Conservation (phyloP, 2,329 filamentous ascomycete species). For the Talaromyces funiculosus region DNA sequence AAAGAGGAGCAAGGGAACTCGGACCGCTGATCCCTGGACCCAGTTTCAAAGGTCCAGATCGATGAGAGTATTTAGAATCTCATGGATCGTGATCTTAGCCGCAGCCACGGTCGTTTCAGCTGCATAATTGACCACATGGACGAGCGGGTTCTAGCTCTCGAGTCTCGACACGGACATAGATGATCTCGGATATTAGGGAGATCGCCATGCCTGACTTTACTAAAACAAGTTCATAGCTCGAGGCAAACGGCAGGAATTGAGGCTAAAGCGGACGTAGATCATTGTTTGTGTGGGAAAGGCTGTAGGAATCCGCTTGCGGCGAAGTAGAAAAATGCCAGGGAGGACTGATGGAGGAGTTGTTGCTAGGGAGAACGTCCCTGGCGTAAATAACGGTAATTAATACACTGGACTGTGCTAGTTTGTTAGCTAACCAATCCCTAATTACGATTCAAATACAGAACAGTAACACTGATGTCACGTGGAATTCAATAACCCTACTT, state of each 20-base stretch:
- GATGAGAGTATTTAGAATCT: not conserved
- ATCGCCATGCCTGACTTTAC: not conserved
- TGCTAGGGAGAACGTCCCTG: not conserved
- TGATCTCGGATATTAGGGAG: not conserved
- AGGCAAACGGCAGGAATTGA: not conserved
- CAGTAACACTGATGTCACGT: constrained; percentile 3
- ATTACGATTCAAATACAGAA: constrained; percentile 1
- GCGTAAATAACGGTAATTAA: not conserved
- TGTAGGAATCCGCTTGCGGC: constrained; percentile 1
- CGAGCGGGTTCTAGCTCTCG: not conserved
- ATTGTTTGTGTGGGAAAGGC: not conserved
- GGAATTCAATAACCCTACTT: constrained; percentile 2
- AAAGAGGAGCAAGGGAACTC: not conserved
- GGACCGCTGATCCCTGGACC: not conserved
- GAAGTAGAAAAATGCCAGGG: not conserved
- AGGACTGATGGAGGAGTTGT: not conserved
- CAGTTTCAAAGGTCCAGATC: not conserved
- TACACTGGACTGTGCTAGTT: not conserved
- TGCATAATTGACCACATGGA: constrained; percentile 8
- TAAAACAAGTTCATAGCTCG: not conserved
- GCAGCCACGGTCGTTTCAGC: constrained; percentile 3
- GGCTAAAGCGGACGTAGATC: not conserved
- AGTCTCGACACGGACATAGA: not conserved
- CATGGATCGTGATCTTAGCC: not conserved
- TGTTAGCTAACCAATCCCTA: not conserved